Base-by-base conservation (phyloP, 768 basidiomycete genomes). In the Russula sp. region DNA sequence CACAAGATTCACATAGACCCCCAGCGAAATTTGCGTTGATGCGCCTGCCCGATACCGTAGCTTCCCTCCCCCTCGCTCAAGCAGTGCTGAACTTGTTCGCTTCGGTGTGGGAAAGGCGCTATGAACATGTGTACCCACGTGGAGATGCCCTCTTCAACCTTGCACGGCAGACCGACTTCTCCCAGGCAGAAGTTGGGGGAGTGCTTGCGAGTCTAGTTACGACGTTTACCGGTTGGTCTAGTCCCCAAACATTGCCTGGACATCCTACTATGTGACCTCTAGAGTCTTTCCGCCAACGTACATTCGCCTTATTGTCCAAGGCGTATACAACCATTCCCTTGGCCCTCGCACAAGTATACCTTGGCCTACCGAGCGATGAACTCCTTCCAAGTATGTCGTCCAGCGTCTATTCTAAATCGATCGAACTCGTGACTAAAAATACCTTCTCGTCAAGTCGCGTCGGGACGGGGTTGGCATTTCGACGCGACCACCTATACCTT, bases 271-370 rank as follows among this genome's bases (percentile, higher is more conserved):
- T 9, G 18, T 54, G 10, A 52, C 35, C 54, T 18, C 45, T 62
- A 90, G 88, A 82, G 3, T 70, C 77, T 9, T 89, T 89, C 73
- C 83, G 86, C 49, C 69, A 70, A 59, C 78, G 83, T 63, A 85
- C 84, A 0, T 79, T 86, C 64, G 68, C 68, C 1, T 75, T 89
- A 9, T 68, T 89, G 22, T 79, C 83, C 9, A 82, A 78, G 68
- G 86, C 85, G n/a, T 89, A 88, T 72, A 79, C 81, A 3, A 83
- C 85, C 1, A 73, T 91, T 27, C 80, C 83, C 13, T 63, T 84
- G 11, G 59, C 78, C 2, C 75, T 85, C 4, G 84, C 83, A 13
- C 79, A 83, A 66, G 72, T 66, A 32, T 89, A 88, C 70, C 76
- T 89, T 47, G 84, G 85, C 27, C 72, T 84, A 18, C 57, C 71